Base-by-base conservation (phyloP, 2,329 filamentous ascomycete genomes). In the Chaetomiaceae sp. region DNA sequence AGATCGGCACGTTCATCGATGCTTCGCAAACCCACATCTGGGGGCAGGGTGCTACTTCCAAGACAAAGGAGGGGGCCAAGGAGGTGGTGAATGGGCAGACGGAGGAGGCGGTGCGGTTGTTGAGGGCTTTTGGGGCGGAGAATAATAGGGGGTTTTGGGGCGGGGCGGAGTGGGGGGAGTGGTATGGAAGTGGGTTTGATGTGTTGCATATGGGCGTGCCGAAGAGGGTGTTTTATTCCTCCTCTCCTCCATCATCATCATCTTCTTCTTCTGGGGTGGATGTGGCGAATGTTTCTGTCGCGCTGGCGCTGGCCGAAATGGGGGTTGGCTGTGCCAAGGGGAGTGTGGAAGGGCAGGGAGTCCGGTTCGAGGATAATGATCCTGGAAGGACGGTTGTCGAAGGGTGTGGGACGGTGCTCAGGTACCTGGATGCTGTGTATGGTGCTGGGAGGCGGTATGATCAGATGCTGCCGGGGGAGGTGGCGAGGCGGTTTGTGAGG, bases 31-130 rank as follows among this genome's bases (percentile, higher is more conserved):
- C 75, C 27, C 72, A 72, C 3, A 95, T 99, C 51, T 97, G 91
- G 92, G 94, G 94, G 14, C 91, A 96, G 69, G 94, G 94, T 3
- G 92, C 91, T 0, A 82, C 80, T 0, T 75, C 74, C 6, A 95
- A 96, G 71, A 76, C 73, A 0, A 75, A 76, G 22, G 75, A 76
- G 0, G 71, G 75, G 0, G 90, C 91, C 0, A 72, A 73, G 1
- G 63, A 73, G 0, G 84, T 95, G 11, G 69, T 90, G 51, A 89
- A 89, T 58, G 89, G 87, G 0, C 80, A 89, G 59, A 77, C 79
- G 1, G 70, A 75, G 3, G 82, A 88, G 64, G 84, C 85, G 0
- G 75, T 88, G 44, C 72, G 71, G 42, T 81, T 99, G 74, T 77
- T 97, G 38, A 76, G 75, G 50, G 89, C 88, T 0, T 97, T 99